Evolutionary conservation across 2,329 filamentous ascomycete species (phyloP), one percentile per base, ranked within the genome.

Genomic region (Fusarium nanum): DNA sequence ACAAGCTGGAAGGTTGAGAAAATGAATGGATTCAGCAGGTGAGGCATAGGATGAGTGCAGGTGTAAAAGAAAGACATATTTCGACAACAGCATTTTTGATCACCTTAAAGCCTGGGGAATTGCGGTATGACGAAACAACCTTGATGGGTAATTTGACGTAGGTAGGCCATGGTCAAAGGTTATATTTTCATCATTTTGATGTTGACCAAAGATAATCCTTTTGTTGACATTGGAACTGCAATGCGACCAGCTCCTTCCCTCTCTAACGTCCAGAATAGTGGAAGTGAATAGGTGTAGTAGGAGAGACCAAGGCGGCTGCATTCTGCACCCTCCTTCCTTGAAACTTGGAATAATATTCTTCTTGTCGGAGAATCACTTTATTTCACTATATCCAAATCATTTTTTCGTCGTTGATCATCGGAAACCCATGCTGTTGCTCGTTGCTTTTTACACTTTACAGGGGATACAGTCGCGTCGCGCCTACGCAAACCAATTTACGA

Each of bases 121-220:
- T 27, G 18, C 14, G 32, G 13, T 60, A 55, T 61, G 32, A 22
- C 23, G 14, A 28, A 55, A 41, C 37, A 46, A 67, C 63, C 63
- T 37, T 66, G 63, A 66, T 67, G 30, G 55, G 14, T 13, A 42
- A 20, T 50, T 28, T 4, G 27, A 13, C 3, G 23, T 28, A 45
- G 8, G 6, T 28, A 45, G 8, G 6, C 28, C 16, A 30, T 12
- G 18, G 20, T 28, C 20, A 22, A 13, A n/a, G 7, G 7, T 7
- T 11, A 18, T 28, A 12, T 44, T 11, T 18, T 13, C 3, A n/a
- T 27, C 13, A 8, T 47, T 47, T 34, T 12, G 34, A 18, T 32
- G 8, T 30, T 13, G 5, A 44, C 12, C 22, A 20, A 49, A 6
- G 28, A 34, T n/a, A 18, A 4, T 32, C 23, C 37, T 25, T 8